phyloP scores from a whole-genome alignment of 1,284 basidiomycete species.

The Fomitopsis betulina region DNA sequence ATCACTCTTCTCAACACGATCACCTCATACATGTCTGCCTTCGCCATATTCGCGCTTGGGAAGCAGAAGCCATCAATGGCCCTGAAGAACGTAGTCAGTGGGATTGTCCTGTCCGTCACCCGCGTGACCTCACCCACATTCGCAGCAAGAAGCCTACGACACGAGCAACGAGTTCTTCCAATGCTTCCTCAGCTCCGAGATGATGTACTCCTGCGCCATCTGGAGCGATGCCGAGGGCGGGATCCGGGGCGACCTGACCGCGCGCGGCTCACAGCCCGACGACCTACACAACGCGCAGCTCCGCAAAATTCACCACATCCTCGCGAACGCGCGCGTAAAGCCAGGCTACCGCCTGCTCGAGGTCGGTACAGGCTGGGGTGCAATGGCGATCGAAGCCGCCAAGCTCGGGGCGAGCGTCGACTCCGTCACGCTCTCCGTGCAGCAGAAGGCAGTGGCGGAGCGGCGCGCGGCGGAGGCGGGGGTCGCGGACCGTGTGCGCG shows the following conservation, averaged over 20 bases:
- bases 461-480: constrained; percentile 69
- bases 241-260: constrained; percentile 50
- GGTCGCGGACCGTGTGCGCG: constrained; percentile 61
- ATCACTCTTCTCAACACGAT: neutral
- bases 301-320: constrained; percentile 73
- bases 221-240: constrained; percentile 68
- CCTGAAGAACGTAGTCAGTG: neutral
- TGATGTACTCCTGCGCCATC: constrained; percentile 87
- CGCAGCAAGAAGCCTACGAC: constrained; percentile 1
- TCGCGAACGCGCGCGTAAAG: constrained; percentile 67
- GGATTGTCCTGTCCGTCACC: no score
- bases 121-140: neutral
- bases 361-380: constrained; percentile 87
- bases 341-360: constrained; percentile 78
- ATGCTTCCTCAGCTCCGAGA: constrained; percentile 78
- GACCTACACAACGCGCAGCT: constrained; percentile 78
- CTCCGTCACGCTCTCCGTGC: constrained; percentile 76
- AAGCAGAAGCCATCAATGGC: neutral
- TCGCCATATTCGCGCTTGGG: neutral
- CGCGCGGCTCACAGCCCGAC: constrained; percentile 30
- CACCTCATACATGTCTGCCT: neutral
- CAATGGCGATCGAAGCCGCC: constrained; percentile 78
- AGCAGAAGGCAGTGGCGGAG: constrained; percentile 80
- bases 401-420: constrained; percentile 73
- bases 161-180: constrained; percentile 21